Conservation (phyloP, 345 rosid genomes). For the Gossypium mustelinum region DNA sequence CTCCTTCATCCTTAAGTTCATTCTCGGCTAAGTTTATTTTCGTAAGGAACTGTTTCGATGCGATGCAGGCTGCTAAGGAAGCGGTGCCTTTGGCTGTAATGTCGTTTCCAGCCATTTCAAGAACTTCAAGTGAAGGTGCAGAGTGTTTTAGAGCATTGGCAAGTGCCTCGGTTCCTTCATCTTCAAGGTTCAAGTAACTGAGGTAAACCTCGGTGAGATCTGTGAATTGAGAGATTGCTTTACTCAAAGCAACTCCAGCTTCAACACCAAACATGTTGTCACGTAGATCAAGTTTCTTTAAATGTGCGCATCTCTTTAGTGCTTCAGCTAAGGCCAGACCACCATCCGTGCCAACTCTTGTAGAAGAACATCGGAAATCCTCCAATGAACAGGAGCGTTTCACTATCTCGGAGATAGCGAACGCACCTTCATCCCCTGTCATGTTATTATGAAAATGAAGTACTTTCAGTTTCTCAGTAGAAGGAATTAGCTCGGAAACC, state of each 20-base stretch:
- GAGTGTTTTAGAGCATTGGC: constrained; percentile 47
- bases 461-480: too few species aligned
- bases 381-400: constrained; percentile 30
- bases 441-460: constrained; percentile 18
- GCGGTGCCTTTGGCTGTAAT: constrained; percentile 51
- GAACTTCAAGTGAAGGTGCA: constrained; percentile 64
- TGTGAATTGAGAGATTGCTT: constrained; percentile 42
- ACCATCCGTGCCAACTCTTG: constrained; percentile 69
- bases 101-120: constrained; percentile 88
- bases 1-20: constrained; percentile 84
- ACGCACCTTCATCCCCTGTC: constrained; percentile 66
- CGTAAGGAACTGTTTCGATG: constrained; percentile 50
- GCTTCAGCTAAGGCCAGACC: constrained; percentile 80
- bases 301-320: constrained; percentile 44
- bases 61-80: constrained; percentile 55
- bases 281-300: constrained; percentile 81
- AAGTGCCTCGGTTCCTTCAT: constrained; percentile 53
- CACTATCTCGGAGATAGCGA: too few species aligned
- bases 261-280: constrained; percentile 88
- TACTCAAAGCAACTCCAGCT: constrained; percentile 63
- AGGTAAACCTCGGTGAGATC: constrained; percentile 64
- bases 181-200: constrained; percentile 81
- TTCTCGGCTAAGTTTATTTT: constrained; percentile 82
- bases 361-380: constrained; percentile 78
- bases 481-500: too few species aligned